A percentile compares a stretch with the other conserved stretches of the same genome.
Conservation (phyloP, 2,329 filamentous ascomycete species). For the Scedosporium minutisporum region DNA sequence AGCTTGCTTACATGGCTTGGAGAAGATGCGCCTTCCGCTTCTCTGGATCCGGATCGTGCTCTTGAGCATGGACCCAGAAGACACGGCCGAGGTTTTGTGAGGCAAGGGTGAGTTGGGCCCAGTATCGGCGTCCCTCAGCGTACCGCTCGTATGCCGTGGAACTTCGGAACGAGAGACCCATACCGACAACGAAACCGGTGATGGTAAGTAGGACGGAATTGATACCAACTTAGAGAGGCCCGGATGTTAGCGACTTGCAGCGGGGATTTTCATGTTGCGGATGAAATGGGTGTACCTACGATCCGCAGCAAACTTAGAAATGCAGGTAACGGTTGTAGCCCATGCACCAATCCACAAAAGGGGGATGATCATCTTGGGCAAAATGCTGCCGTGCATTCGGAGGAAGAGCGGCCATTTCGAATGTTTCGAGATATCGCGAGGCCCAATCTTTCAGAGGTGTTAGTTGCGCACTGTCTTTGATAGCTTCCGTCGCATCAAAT, state of each 20-base stretch:
- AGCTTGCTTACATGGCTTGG: conserved; percentile 8
- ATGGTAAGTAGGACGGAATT: conserved; percentile 60
- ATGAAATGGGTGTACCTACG: conserved; percentile 7
- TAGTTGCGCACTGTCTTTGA: not conserved
- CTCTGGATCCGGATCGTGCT: conserved; percentile 8
- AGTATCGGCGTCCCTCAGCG: conserved; percentile 53
- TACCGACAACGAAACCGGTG: conserved; percentile 71
- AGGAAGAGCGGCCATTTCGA: conserved; percentile 70
- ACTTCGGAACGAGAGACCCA: conserved; percentile 68
- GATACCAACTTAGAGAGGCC: conserved; percentile 30
- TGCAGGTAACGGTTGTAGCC: conserved; percentile 54
- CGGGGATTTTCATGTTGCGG: not conserved
- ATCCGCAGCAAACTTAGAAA: conserved; percentile 33
- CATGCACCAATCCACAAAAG: conserved; percentile 52
- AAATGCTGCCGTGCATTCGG: conserved; percentile 65
- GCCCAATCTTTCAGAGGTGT: conserved; percentile 29
- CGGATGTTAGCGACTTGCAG: too few relatives aligned
- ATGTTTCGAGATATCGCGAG: conserved; percentile 61
- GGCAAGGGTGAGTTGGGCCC: conserved; percentile 52
- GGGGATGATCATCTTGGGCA: conserved; percentile 66
- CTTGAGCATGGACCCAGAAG: conserved; percentile 64
- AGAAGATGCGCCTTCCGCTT: conserved; percentile 13
- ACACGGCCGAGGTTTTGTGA: conserved; percentile 60
- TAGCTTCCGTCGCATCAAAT: not conserved
- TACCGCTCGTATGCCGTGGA: conserved; percentile 70